phyloP scores from a whole-genome alignment of 345 rosid genomes.

The Dipteronia dyeriana region DNA sequence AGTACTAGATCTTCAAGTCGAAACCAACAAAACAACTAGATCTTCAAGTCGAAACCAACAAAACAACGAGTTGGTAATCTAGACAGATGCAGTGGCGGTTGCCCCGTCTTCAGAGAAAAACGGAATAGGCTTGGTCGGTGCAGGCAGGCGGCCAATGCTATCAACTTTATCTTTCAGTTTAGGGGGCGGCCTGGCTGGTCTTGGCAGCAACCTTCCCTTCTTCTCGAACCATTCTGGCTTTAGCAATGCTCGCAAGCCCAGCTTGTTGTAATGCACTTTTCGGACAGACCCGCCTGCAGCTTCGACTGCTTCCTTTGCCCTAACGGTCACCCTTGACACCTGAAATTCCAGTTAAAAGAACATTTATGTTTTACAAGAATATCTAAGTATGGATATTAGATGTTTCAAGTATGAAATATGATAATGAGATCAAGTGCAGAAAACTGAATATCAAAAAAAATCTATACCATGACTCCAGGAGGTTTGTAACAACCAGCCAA shows the following conservation, averaged over 20 bases:
- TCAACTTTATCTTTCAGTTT: conserved; percentile 84
- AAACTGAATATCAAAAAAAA: not conserved
- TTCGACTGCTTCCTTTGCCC: conserved; percentile 91
- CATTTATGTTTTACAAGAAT: not conserved
- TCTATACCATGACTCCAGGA: not conserved
- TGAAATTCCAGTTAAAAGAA: conserved; percentile 23
- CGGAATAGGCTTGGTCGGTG: conserved; percentile 82
- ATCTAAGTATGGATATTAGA: not conserved
- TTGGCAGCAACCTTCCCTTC: conserved; percentile 89
- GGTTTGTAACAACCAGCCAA: not conserved
- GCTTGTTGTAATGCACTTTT: conserved; percentile 85
- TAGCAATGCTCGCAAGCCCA: conserved; percentile 82
- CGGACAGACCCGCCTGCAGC: conserved; percentile 89
- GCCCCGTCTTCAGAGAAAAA: conserved; percentile 46
- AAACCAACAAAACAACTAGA: not conserved
- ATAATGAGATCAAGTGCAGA: not conserved
- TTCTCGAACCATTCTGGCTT: conserved; percentile 96
- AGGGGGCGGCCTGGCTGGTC: conserved; percentile 95
- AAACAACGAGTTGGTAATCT: not conserved
- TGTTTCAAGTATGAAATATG: not conserved
- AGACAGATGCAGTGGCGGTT: conserved; percentile 37
- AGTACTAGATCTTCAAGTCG: conserved; percentile 11
- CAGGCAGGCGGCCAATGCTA: conserved; percentile 92
- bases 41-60: not conserved
- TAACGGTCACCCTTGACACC: conserved; percentile 90